Evolutionary conservation across 1,284 basidiomycete genomes (phyloP), one percentile per base, ranked within the genome.

Genomic region (Phylloporus gajari): DNA sequence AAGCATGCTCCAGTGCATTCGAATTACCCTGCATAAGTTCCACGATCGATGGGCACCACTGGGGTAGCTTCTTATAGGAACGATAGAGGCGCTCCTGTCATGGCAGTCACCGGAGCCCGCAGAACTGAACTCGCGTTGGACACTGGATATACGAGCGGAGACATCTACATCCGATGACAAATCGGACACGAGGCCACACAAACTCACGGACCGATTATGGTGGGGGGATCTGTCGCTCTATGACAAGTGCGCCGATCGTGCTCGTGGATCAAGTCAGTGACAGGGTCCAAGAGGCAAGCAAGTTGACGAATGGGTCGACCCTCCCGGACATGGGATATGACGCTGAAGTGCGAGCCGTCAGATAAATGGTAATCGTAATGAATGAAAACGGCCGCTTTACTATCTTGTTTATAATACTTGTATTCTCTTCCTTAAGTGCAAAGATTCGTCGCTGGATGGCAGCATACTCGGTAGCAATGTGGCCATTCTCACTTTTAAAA

Each of bases 251-350:
- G 64, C 5, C 58, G 61, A 38, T 77, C 70, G 65, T 70, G 30
- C 40, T 77, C 67, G 0, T 40, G n/a, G 19, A 74, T 64, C 42
- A 77, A 38, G 11, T 71, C 40, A 1, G 68, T 30, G 11, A 77
- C 21, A 11, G 46, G 65, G 8, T 73, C 64, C 0, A 27, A 9
- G 1, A 77, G 70, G 30, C 44, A 59, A 0, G 77, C 71, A 1
- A 77, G 72, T 51, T 67, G 32, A 21, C 48, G 25, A 25, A 77
- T 75, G 6, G 19, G 64, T 9, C 65, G 62, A 11, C 75, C 71
- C 53, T 76, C 56, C 6, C 53, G 12, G 3, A 64, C 5, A 25
- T 67, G 63, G 32, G 66, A 65, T 19, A 3, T 7, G 23, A 48
- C 21, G 19, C 21, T 27, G 27, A 17, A 30, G 53, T 30, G 23